Evolutionary conservation across 495 filamentous ascomycete species (phyloP).

Genomic region (Lasiosphaeris hirsuta): DNA sequence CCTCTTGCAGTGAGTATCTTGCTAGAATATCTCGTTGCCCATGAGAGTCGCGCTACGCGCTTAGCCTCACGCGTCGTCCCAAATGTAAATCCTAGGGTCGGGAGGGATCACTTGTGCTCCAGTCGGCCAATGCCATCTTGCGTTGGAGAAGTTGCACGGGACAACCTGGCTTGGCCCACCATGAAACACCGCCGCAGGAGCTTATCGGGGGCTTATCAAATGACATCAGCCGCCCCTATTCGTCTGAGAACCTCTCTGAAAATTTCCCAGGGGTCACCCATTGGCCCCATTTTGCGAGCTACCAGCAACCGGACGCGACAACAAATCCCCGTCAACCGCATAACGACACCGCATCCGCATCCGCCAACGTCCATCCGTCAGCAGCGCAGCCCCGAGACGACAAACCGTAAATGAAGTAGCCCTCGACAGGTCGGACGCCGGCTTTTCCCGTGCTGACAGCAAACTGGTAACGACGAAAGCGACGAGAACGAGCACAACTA

Average conservation of each 20-base stretch:
- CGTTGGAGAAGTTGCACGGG: neutral
- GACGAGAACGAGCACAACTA: neutral
- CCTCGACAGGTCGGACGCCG: slow-evolving; percentile 6
- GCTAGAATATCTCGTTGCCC: no score
- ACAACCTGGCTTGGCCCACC: neutral
- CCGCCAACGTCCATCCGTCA: neutral
- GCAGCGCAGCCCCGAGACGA: neutral
- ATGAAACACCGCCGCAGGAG: neutral
- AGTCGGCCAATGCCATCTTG: neutral
- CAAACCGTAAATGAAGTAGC: slow-evolving; percentile 7
- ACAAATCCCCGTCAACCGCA: neutral
- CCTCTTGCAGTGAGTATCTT: neutral
- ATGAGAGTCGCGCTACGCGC: no score
- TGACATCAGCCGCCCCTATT: slow-evolving; percentile 11
- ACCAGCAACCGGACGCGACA: neutral
- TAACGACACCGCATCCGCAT: neutral
- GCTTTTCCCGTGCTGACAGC: slow-evolving; percentile 4
- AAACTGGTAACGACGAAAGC: neutral
- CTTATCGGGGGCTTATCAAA: slow-evolving; percentile 1
- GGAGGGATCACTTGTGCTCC: no score
- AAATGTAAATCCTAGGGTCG: no score
- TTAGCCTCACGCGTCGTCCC: no score
- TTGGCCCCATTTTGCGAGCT: neutral
- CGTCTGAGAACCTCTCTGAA: slow-evolving; percentile 7
- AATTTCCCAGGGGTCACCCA: slow-evolving; percentile 6